Conservation (phyloP, 371 early-diverging fungal genomes). For the Syncephalastrum monosporum region DNA sequence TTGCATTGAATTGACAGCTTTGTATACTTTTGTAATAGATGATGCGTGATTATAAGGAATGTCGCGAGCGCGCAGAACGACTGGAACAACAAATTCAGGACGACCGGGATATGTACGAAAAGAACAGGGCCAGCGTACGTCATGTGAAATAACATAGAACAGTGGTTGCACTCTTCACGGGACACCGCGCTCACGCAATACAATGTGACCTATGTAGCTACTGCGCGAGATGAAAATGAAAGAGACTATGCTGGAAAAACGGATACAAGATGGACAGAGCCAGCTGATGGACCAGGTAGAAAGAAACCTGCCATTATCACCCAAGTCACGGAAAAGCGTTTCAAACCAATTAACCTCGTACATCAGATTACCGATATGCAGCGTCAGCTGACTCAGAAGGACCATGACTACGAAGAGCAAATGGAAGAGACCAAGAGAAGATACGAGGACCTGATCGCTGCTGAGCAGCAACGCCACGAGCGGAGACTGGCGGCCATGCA, state of each 20-base stretch:
- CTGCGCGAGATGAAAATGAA: conserved; percentile 30
- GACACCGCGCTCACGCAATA: not conserved
- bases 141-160: not conserved
- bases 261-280: conserved; percentile 20
- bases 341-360: not conserved
- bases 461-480: conserved; percentile 24
- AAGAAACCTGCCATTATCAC: not conserved
- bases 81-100: conserved; percentile 19
- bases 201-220: conserved; percentile 16
- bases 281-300: conserved; percentile 21
- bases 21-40: conserved; percentile 15
- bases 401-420: conserved; percentile 14
- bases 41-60: conserved; percentile 23
- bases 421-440: conserved; percentile 12
- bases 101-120: conserved; percentile 25
- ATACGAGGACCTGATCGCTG: conserved; percentile 14
- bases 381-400: conserved; percentile 13
- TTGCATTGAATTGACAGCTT: not conserved
- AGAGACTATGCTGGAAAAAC: conserved; percentile 26
- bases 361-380: conserved; percentile 18
- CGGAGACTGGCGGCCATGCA: conserved; percentile 22
- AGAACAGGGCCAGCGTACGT: conserved; percentile 29
- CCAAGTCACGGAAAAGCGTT: too few species aligned
- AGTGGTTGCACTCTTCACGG: not conserved
- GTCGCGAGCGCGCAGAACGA: conserved; percentile 13